A percentile compares a stretch with the other conserved stretches of the same genome.
phyloP scores from a whole-genome alignment of 73 alveolate genomes.

The Effrenium voratum region DNA sequence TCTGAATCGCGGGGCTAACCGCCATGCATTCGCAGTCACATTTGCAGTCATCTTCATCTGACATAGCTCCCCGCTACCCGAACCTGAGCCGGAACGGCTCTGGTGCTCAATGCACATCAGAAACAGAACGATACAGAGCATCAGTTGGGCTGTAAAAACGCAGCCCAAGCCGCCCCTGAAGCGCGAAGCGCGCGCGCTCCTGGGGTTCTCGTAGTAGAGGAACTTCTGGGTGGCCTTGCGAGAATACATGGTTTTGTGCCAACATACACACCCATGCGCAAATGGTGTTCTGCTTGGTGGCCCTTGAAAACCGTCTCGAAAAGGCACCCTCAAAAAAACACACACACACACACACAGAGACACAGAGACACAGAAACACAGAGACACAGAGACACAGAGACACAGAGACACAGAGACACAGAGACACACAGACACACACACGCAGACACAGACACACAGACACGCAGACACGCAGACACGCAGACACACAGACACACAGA shows the following conservation, averaged over 20 bases:
- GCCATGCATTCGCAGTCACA: not conserved
- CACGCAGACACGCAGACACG: too few relatives aligned
- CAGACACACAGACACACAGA: too few relatives aligned
- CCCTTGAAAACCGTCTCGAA: too few relatives aligned
- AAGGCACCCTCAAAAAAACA: too few relatives aligned
- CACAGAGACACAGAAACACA: too few relatives aligned
- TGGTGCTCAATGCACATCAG: not conserved
- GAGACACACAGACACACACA: too few relatives aligned
- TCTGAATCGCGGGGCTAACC: not conserved
- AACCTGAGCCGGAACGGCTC: not conserved
- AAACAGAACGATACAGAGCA: not conserved
- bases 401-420: too few relatives aligned
- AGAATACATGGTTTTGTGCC: not conserved
- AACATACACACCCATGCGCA: not conserved
- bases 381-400: too few relatives aligned
- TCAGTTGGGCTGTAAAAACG: too few relatives aligned
- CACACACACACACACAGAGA: too few relatives aligned
- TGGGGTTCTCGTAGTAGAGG: constrained; percentile 78
- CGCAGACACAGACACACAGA: too few relatives aligned
- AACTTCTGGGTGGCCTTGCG: constrained; percentile 75
- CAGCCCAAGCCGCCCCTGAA: not conserved
- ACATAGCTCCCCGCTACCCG: not conserved
- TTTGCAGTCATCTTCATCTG: not conserved
- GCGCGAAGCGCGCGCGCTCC: not conserved
- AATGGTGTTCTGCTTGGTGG: too few relatives aligned